phyloP scores from a whole-genome alignment of 2,329 filamentous ascomycete genomes.

The Talaromyces rugulosus region DNA sequence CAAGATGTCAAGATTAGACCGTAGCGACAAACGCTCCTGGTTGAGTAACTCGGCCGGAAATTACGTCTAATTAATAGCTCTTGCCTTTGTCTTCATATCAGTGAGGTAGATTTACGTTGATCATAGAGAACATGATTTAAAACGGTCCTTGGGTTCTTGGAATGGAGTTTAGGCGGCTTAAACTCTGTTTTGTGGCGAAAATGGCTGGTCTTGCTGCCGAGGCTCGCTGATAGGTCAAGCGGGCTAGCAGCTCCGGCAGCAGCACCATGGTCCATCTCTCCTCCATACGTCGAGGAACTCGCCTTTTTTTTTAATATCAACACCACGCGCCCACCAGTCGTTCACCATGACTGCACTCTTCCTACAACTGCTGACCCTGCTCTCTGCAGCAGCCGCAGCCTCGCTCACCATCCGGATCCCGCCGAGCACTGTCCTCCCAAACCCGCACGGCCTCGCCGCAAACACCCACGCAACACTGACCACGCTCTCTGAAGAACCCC shows the following conservation, averaged over 20 bases:
- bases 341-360: conserved; percentile 9
- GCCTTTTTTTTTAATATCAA: background rate
- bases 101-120: too few relatives aligned
- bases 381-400: conserved; percentile 20
- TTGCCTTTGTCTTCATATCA: too few relatives aligned
- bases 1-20: too few relatives aligned
- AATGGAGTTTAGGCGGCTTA: too few relatives aligned
- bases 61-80: too few relatives aligned
- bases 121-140: too few relatives aligned
- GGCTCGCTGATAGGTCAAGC: background rate
- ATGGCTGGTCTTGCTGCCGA: too few relatives aligned
- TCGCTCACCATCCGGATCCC: conserved; percentile 33
- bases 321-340: conserved; percentile 12
- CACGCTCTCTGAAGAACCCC: conserved; percentile 39
- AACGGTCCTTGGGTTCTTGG: too few relatives aligned
- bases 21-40: too few relatives aligned
- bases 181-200: too few relatives aligned
- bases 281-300: background rate
- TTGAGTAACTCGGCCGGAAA: too few relatives aligned
- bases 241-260: background rate
- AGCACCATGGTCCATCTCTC: background rate
- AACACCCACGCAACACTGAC: conserved; percentile 51
- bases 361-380: conserved; percentile 17
- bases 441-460: conserved; percentile 39
- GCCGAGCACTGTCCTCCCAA: conserved; percentile 38